These are phyloP conservation scores for Dysphania ambrosioides DNA, from an alignment of 148 eudicot species.

Conservation along the genomic window DNA sequence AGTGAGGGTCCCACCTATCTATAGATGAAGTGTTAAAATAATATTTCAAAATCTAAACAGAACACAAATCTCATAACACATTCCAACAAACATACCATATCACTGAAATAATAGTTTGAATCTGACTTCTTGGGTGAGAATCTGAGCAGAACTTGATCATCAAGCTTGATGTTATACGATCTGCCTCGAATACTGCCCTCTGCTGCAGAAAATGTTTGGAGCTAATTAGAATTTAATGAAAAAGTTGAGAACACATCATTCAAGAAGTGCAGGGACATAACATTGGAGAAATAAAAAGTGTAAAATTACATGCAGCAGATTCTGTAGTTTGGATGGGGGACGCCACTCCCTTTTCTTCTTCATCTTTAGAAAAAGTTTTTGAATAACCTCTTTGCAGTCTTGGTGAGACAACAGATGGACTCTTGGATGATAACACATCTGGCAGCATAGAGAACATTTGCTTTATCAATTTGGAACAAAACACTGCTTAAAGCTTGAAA, in stretches of 20 bases:
- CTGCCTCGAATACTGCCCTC: conserved; percentile 91
- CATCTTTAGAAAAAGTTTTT: conserved; percentile 48
- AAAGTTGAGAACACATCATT: not conserved
- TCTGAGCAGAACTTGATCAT: conserved; percentile 90
- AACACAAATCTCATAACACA: conserved; percentile 2
- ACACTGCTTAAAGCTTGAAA: not conserved
- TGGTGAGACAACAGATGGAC: conserved; percentile 46
- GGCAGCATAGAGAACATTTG: conserved; percentile 21
- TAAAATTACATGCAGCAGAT: conserved; percentile 68
- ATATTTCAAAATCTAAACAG: conserved; percentile 1
- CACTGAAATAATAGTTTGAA: conserved; percentile 86
- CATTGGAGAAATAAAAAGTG: conserved; percentile 14
- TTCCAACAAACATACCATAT: conserved; percentile 52
- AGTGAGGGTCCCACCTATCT: conserved; percentile 97
- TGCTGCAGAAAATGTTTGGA: conserved; percentile 81
- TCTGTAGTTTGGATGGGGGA: conserved; percentile 47
- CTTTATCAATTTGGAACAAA: conserved; percentile 3
- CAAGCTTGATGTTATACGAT: conserved; percentile 93
- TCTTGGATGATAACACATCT: conserved; percentile 50
- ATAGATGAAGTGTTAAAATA: conserved; percentile 30
- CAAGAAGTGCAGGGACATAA: not conserved
- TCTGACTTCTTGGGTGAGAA: conserved; percentile 96
- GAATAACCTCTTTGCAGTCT: conserved; percentile 42
- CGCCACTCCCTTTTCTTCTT: conserved; percentile 42
- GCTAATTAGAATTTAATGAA: conserved; percentile 38